Conservation (phyloP, 192 early-diverging fungal genomes). For the Radiomyces spectabilis region DNA sequence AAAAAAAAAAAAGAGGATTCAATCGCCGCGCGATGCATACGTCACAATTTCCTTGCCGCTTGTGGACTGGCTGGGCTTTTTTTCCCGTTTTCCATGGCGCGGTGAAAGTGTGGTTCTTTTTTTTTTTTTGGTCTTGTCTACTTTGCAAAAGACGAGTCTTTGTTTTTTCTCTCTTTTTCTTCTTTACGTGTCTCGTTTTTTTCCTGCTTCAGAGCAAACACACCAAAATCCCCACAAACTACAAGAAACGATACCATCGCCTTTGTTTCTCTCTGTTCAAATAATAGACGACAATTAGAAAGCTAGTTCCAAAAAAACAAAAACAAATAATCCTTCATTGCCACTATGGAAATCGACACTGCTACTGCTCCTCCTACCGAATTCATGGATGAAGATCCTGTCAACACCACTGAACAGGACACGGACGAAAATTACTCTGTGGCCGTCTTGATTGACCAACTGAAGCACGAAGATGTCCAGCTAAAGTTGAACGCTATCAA, state of each 20-base stretch:
- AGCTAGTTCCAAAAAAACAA: too few relatives aligned
- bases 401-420: not conserved
- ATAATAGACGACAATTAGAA: too few relatives aligned
- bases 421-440: slow-evolving; percentile 66
- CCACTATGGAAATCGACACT: slow-evolving; percentile 20
- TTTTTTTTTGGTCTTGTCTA: slow-evolving; percentile 16
- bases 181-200: not conserved
- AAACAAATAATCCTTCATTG: not conserved
- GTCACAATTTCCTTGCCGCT: too few relatives aligned
- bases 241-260: too few relatives aligned
- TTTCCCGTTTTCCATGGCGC: not conserved
- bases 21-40: too few relatives aligned
- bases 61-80: too few relatives aligned
- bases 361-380: slow-evolving; percentile 10
- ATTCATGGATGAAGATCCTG: slow-evolving; percentile 25
- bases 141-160: too few relatives aligned
- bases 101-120: not conserved
- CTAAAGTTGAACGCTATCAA: slow-evolving; percentile 79
- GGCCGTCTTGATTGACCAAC: slow-evolving; percentile 85
- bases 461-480: slow-evolving; percentile 87
- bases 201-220: too few relatives aligned
- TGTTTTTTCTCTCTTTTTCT: slow-evolving; percentile 4
- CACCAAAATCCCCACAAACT: too few relatives aligned
- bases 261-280: too few relatives aligned
- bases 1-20: slow-evolving; percentile 1